phyloP scores from a whole-genome alignment of 2,329 filamentous ascomycete genomes.

The Incumbomyces lentus region DNA sequence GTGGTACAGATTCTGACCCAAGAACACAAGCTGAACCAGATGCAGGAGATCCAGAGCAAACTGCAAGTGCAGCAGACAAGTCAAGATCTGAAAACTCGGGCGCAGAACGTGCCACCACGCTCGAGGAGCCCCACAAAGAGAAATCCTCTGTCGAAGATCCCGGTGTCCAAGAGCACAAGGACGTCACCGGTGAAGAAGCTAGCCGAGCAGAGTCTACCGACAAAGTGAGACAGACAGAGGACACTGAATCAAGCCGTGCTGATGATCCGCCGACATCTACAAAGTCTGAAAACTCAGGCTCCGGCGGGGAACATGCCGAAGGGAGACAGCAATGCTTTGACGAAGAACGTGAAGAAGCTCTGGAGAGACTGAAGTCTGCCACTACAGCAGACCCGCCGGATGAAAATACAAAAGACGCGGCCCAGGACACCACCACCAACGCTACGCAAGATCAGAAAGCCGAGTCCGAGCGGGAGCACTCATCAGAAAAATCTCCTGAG shows the following conservation, averaged over 20 bases:
- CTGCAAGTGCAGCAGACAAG: background rate
- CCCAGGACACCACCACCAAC: slow-evolving; percentile 2
- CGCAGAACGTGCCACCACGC: background rate
- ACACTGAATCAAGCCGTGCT: background rate
- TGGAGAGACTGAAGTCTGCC: background rate
- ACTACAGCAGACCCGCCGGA: background rate
- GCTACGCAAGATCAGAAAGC: slow-evolving; percentile 3
- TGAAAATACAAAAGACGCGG: background rate
- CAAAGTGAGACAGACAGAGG: background rate
- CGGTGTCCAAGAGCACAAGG: background rate
- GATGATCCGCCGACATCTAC: no score
- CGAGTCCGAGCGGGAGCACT: background rate
- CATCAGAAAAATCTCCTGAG: background rate
- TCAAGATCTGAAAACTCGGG: slow-evolving; percentile 3
- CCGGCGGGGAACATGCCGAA: background rate
- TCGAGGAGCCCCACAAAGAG: background rate
- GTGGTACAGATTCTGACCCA: slow-evolving; percentile 1
- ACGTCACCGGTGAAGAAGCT: background rate
- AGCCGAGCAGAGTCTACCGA: background rate
- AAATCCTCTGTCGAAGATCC: background rate
- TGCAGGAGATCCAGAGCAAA: slow-evolving; percentile 2
- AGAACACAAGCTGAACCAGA: slow-evolving; percentile 4
- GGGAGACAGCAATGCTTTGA: background rate
- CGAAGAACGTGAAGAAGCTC: background rate
- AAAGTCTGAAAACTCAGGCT: background rate